These are phyloP conservation scores for Fragaria iinumae DNA, from an alignment of 306 rosid genomes.

Conservation along the genomic window DNA sequence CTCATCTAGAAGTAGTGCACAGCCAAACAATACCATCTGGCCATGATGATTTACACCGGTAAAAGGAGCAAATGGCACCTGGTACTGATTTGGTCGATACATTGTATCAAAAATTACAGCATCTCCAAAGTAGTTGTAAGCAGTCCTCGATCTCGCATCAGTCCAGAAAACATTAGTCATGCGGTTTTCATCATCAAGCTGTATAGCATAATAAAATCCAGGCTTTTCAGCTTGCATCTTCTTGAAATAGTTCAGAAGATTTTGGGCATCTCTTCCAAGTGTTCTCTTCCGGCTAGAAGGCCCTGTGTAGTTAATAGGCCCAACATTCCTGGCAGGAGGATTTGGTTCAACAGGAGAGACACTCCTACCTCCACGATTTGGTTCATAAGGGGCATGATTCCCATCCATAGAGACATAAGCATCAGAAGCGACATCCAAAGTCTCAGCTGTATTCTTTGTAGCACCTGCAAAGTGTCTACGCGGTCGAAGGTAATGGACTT, in stretches of 20 bases:
- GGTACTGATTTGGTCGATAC: slow-evolving; percentile 79
- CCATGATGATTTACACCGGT: slow-evolving; percentile 84
- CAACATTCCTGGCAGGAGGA: slow-evolving; percentile 40
- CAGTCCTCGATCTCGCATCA: slow-evolving; percentile 71
- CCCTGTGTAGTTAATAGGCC: slow-evolving; percentile 38
- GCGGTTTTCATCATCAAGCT: slow-evolving; percentile 74
- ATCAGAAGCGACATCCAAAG: slow-evolving; percentile 42
- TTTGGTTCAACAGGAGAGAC: slow-evolving; percentile 52
- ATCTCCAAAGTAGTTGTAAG: slow-evolving; percentile 74
- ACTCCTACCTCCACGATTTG: slow-evolving; percentile 37
- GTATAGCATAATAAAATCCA: slow-evolving; percentile 72
- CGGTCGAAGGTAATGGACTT: slow-evolving; percentile 58
- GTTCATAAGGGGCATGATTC: slow-evolving; percentile 38
- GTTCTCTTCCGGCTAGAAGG: slow-evolving; percentile 49
- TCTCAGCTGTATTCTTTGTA: slow-evolving; percentile 45
- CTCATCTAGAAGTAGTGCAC: slow-evolving; percentile 73
- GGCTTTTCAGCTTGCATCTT: slow-evolving; percentile 80
- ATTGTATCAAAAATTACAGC: slow-evolving; percentile 75
- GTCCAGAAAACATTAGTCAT: slow-evolving; percentile 82
- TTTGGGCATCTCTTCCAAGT: slow-evolving; percentile 79
- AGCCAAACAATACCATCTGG: slow-evolving; percentile 73
- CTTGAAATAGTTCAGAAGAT: slow-evolving; percentile 69
- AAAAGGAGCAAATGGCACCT: slow-evolving; percentile 77
- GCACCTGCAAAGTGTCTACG: slow-evolving; percentile 70
- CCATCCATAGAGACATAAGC: slow-evolving; percentile 44